Evolutionary conservation across 257 asterid species (phyloP).

Genomic region (Salvia rosmarinus): DNA sequence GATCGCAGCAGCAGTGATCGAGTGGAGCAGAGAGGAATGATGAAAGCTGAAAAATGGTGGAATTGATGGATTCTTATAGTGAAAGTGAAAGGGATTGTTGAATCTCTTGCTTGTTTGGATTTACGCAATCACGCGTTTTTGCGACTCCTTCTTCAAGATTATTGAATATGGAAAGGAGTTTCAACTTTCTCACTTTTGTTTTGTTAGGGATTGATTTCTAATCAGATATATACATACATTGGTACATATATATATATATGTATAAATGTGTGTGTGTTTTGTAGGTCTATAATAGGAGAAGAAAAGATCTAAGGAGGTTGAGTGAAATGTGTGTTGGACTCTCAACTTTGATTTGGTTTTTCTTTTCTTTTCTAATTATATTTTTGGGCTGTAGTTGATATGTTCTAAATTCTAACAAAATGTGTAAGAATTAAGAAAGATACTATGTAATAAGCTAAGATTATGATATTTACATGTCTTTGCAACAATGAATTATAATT

Average conservation of each 20-base stretch:
- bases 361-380: too few relatives aligned
- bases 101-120: slow-evolving; percentile 24
- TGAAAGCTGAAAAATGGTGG: slow-evolving; percentile 6
- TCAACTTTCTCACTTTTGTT: background rate
- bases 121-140: slow-evolving; percentile 50
- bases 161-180: background rate
- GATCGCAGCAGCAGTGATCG: background rate
- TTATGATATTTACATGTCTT: too few relatives aligned
- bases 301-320: background rate
- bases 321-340: background rate
- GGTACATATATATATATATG: background rate
- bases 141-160: slow-evolving; percentile 30
- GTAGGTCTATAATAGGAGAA: background rate
- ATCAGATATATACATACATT: background rate
- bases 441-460: too few relatives aligned
- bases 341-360: too few relatives aligned
- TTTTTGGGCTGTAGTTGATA: too few relatives aligned
- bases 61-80: slow-evolving; percentile 30
- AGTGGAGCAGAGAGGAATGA: background rate
- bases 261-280: background rate
- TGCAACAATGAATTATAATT: too few relatives aligned
- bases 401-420: too few relatives aligned
- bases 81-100: slow-evolving; percentile 29
- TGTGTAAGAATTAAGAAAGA: too few relatives aligned
- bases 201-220: background rate